Base-by-base conservation (phyloP, 257 asterid genomes). In the Solanum paucissectum region DNA sequence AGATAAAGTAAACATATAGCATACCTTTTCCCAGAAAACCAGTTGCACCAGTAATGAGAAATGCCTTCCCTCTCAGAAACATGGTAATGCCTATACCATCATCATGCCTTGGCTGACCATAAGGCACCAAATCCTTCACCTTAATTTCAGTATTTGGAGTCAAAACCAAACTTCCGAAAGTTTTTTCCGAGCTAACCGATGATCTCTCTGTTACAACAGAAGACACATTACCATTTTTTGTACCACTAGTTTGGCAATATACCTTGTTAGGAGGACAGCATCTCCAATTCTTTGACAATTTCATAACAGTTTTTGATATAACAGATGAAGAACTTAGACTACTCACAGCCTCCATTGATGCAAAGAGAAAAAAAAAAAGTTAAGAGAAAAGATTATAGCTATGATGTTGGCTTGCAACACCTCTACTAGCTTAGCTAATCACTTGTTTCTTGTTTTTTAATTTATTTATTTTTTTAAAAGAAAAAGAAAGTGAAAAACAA, bases 1-100 rank as follows among this genome's bases (percentile, higher is more conserved):
- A 21, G 34, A 64, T 64, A 58, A 58, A 68, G 23, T n/a, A 82
- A 32, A 86, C 82, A 7, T 44, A 93, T 96, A 42, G 83, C 72
- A 6, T 60, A 93, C 98, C 95, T 94, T 94, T 94, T 55, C 95
- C 98, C 23, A 94, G 89, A 90, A 94, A 94, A 44, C 98, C 98
- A 88, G 98, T 94, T 27, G 93, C 95, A 71, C 98, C 98, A 52
- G 98, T 94, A 87, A 94, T 88, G 36, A 94, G 92, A 88, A 93
- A 93, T 36, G 92, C 64, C 76, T 94, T 94, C 71, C 93, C 95
- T 83, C 88, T 85, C 20, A 94, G 94, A 88, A 94, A 94, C 82
- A 91, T 91, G 87, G 90, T 92, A 90, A 94, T 94, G 92, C 98
- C 98, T 33, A 94, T 91, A 14, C 98, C 98, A 27, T 91, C 93